Base-by-base conservation (phyloP, 2,329 filamentous ascomycete genomes). In the Scedosporium boydii region DNA sequence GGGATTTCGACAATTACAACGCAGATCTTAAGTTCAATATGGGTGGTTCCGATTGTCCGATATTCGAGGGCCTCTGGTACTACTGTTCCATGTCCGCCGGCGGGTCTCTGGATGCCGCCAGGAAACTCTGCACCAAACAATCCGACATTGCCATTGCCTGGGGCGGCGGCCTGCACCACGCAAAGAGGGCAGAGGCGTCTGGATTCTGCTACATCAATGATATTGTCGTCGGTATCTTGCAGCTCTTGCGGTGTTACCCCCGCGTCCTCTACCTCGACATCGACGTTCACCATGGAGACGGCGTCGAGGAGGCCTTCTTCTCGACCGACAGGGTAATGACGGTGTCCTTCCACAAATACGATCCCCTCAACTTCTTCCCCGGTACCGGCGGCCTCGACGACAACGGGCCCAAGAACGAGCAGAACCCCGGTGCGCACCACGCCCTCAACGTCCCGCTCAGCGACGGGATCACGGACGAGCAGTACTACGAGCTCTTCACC, bases 131-230 rank as follows among this genome's bases (percentile, higher is more conserved):
- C 71, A 89, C 90, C 69, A 82, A 87, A 58, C 90, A 96, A 75
- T 91, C 92, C 34, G 91, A 98, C 71, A 97, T 99, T 71, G 95
- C 95, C 62, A 92, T 99, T 70, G 96, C 96, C 69, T 99, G 95
- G 95, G 95, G 92, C 18, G 95, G 95, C 42, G 95, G 95, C 10
- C 83, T 99, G 34, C 95, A 99, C 74, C 95, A 99, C 71, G 95
- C 95, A 56, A 97, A 98, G 75, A 95, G 93, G 72, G 86, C 88
- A 61, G 92, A 96, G 75, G 93, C 95, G 0, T 93, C 89, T 14
- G 95, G 95, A 0, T 99, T 99, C 75, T 99, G 95, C 78, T 99
- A 99, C 77, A 92, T 98, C 77, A 99, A 99, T 74, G 95, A 99
- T 75, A 98, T 98, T 69, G 95, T 98, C 63, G 83, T 99, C 57